A percentile compares a stretch with the other conserved stretches of the same genome.
Conservation (phyloP, 148 eudicot species). For the Simmondsia chinensis region DNA sequence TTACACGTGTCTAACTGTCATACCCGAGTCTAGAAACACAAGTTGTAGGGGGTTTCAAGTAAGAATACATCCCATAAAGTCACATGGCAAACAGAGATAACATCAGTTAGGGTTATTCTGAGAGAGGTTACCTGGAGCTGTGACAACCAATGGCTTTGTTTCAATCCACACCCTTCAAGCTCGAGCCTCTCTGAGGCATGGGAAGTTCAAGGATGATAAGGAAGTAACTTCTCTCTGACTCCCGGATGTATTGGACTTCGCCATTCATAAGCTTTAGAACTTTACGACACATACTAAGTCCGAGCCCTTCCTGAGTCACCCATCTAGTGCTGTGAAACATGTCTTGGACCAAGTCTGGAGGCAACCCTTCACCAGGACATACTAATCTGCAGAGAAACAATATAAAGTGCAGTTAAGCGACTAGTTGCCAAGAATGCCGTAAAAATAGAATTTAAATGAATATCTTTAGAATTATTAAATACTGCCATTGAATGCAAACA, state of each 20-base stretch:
- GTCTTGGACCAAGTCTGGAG: constrained; percentile 79
- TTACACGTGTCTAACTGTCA: no score
- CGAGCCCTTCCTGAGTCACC: constrained; percentile 82
- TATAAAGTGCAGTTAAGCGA: background rate
- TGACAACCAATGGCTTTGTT: no score
- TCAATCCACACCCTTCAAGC: constrained; percentile 21
- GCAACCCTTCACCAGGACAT: constrained; percentile 88
- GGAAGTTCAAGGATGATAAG: constrained; percentile 61
- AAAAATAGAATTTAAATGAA: no score
- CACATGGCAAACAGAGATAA: no score
- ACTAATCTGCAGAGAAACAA: constrained; percentile 43
- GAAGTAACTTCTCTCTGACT: constrained; percentile 85
- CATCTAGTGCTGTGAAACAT: constrained; percentile 80
- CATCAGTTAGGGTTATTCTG: no score
- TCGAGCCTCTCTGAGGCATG: constrained; percentile 25
- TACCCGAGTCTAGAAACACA: no score
- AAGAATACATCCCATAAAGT: no score
- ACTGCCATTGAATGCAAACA: no score
- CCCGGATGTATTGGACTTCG: constrained; percentile 86
- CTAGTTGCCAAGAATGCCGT: no score
- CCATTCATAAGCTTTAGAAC: constrained; percentile 80
- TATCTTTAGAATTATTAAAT: no score
- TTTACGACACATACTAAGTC: constrained; percentile 79
- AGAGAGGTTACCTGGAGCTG: no score
- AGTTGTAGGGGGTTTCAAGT: no score